Evolutionary conservation across 805 yeast genomes (phyloP).

Genomic region (Cyberlindnera nakhonratchasimensis): DNA sequence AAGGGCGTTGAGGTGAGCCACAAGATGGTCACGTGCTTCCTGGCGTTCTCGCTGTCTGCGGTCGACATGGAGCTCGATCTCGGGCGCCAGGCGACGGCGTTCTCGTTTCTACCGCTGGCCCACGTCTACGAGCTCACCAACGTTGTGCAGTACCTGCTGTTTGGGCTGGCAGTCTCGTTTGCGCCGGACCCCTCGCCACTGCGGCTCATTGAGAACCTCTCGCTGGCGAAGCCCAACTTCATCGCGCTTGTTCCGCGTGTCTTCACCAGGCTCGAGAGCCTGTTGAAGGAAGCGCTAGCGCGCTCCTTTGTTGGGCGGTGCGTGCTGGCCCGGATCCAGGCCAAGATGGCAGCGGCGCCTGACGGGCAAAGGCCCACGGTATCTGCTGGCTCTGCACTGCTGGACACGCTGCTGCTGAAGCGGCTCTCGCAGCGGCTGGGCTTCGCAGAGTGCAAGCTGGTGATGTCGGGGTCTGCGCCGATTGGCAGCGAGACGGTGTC

Average conservation of each 20-base stretch:
- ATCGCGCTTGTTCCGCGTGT: slow-evolving; percentile 57
- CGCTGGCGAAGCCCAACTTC: slow-evolving; percentile 41
- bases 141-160: slow-evolving; percentile 26
- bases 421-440: slow-evolving; percentile 43
- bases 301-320: slow-evolving; percentile 13
- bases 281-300: slow-evolving; percentile 31
- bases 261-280: slow-evolving; percentile 49
- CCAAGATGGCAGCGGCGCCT: slow-evolving; percentile 11
- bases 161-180: slow-evolving; percentile 43
- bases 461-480: slow-evolving; percentile 57
- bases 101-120: slow-evolving; percentile 52
- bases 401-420: slow-evolving; percentile 11
- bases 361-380: slow-evolving; percentile 8
- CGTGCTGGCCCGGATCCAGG: slow-evolving; percentile 13
- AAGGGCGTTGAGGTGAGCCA: slow-evolving; percentile 58
- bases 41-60: slow-evolving; percentile 26
- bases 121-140: slow-evolving; percentile 55
- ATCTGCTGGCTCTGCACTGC: slow-evolving; percentile 9
- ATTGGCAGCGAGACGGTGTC: slow-evolving; percentile 48
- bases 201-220: slow-evolving; percentile 49
- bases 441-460: slow-evolving; percentile 32
- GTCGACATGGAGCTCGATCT: slow-evolving; percentile 6
- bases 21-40: slow-evolving; percentile 38
- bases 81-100: slow-evolving; percentile 29
- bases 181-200: slow-evolving; percentile 42